Base-by-base conservation (phyloP, 345 rosid genomes). In the Populus deltoides region DNA sequence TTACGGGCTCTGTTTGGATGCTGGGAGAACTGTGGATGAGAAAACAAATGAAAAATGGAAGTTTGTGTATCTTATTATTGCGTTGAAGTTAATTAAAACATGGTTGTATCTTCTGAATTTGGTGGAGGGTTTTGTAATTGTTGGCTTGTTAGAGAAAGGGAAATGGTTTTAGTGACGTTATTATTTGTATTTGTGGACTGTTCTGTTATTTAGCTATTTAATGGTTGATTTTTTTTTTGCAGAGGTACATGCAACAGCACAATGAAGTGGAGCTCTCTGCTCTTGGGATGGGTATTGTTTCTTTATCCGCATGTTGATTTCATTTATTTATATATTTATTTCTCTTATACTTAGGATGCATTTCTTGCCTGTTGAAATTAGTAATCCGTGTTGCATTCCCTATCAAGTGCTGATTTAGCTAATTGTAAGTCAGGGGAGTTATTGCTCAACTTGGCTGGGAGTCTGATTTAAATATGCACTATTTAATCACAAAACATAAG, bases 231-330 rank as follows among this genome's bases (percentile, higher is more conserved):
- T 53, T 67, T 38, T 70, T 53, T 67, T 82, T 69, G 85, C 92
- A 92, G 97, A 90, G 94, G 86, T 92, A 92, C 74, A 90, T 78
- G 81, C 81, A 78, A 71, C 81, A 78, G 17, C 41, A 72, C 81
- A 72, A 78, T 66, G 81, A 78, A 55, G 81, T 78, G 25, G 72
- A 72, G 69, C 91, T 92, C 43, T 92, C 94, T 43, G 97, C 94
- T 71, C 84, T 92, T 78, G 94, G 97, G 38, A 79, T 79, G 78
- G 73, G 63, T 71, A 75, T 47, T 36, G 27, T 72, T 74, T 62
- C 35, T 55, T 67, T 41, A 7, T 69, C 27, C 33, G 18, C 33
- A 47, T 67, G 16, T 7, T 20, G 31, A 25, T 29, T 75, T 43
- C n/a, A 66, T 31, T 68, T 33, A 29, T 12, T 68, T 45, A 7